phyloP scores from a whole-genome alignment of 495 filamentous ascomycete genomes.

The Penicillium steckii region DNA sequence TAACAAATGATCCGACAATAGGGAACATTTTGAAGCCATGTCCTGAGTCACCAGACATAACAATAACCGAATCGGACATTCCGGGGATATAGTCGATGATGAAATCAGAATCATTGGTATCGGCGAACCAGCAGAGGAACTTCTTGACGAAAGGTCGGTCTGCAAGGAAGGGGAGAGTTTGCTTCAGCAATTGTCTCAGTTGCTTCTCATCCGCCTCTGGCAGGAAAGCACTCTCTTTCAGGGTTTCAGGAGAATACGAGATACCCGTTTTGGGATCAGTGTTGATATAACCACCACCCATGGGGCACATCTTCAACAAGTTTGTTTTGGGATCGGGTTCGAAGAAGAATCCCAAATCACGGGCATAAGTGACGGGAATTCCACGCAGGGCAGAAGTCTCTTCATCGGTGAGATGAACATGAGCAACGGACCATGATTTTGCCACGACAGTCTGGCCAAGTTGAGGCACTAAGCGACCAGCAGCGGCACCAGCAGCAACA shows the following conservation, averaged over 20 bases:
- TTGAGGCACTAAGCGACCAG: slow-evolving; percentile 37
- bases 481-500: slow-evolving; percentile 43
- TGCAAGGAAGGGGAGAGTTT: slow-evolving; percentile 50
- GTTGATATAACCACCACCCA: slow-evolving; percentile 55
- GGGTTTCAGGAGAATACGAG: slow-evolving; percentile 29
- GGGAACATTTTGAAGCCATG: slow-evolving; percentile 61
- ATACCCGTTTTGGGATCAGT: slow-evolving; percentile 33
- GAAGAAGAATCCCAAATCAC: slow-evolving; percentile 60
- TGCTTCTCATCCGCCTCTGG: slow-evolving; percentile 48
- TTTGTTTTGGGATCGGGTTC: slow-evolving; percentile 55
- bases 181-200: slow-evolving; percentile 42
- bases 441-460: slow-evolving; percentile 43
- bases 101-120: slow-evolving; percentile 54
- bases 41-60: slow-evolving; percentile 50
- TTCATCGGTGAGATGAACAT: slow-evolving; percentile 51
- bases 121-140: slow-evolving; percentile 57
- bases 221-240: slow-evolving; percentile 40
- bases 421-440: slow-evolving; percentile 51
- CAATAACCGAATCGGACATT: slow-evolving; percentile 40
- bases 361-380: slow-evolving; percentile 54
- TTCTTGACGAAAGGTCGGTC: slow-evolving; percentile 48
- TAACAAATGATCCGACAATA: slow-evolving; percentile 49
- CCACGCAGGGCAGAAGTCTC: slow-evolving; percentile 50
- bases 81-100: slow-evolving; percentile 55
- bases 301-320: slow-evolving; percentile 54